Base-by-base conservation (phyloP, 1,284 basidiomycete species). In the Lentinula novae-zelandiae region DNA sequence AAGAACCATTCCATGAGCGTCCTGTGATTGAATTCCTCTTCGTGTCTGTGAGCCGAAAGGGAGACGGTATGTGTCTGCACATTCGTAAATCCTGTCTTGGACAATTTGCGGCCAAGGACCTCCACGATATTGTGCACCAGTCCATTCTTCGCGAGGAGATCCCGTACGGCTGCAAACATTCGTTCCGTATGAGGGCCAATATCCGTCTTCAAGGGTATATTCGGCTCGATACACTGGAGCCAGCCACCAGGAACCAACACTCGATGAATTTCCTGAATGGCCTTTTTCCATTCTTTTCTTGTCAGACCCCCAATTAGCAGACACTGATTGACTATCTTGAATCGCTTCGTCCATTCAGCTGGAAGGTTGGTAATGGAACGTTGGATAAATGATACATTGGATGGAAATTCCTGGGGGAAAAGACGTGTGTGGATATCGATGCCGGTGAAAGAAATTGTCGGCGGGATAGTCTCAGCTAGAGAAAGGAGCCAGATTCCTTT, bases 271-370 rank as follows among this genome's bases (percentile, higher is more conserved):
- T 67, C 66, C 10, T 46, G 53, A 3, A 64, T 27, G 31, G 48
- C 62, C 1, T 40, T n/a, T 4, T 53, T 40, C 66, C 66, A 67
- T 27, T 64, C 60, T 1, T 48, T 12, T 8, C 17, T n/a, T 40
- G 53, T 61, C 34, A 67, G 57, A 1, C 59, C 64, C n/a, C 55
- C 64, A 8, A 62, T 56, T 12, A 67, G 58, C 20, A 65, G 58
- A 34, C 61, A 61, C 44, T 65, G 64, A 53, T 67, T 64, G 51
- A 63, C 61, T 58, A 60, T 33, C 48, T 65, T 58, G 61, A 71
- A 57, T 40, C 67, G 66, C 64, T 61, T 36, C 8, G 60, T 39
- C 64, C 63, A 64, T 13, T 62, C 63, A 20, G 39, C 12, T 3
- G 64, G 64, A 12, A 65, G 58, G 12, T 38, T n/a, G 8, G 57